Percentiles rank a stretch among this genome's conserved stretches.
Evolutionary conservation across 1,139 yeast species (phyloP).

Genomic region (Lodderomyces oxycetoniae): DNA sequence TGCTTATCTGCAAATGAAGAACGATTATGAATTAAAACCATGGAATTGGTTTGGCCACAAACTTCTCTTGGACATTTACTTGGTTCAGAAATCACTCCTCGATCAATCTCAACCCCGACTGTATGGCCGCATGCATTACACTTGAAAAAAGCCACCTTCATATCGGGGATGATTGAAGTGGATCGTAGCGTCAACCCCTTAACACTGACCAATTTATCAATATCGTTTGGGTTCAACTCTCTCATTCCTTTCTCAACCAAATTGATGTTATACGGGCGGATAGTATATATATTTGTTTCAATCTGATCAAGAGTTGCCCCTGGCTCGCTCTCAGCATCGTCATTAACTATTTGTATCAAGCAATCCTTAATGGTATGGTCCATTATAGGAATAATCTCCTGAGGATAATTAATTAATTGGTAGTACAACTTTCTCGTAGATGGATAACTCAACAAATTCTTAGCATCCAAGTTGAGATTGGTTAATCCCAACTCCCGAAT

Average conservation of each 20-base stretch:
- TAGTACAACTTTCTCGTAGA: slow-evolving; percentile 74
- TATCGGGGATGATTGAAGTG: slow-evolving; percentile 92
- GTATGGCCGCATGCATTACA: slow-evolving; percentile 96
- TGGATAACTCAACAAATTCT: slow-evolving; percentile 71
- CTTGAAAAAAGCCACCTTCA: slow-evolving; percentile 95
- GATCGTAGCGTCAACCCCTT: slow-evolving; percentile 89
- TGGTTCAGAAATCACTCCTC: slow-evolving; percentile 94
- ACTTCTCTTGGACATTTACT: slow-evolving; percentile 83
- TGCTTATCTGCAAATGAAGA: slow-evolving; percentile 94
- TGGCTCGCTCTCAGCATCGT: slow-evolving; percentile 36
- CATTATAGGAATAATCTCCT: slow-evolving; percentile 95
- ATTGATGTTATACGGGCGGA: slow-evolving; percentile 78
- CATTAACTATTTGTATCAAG: slow-evolving; percentile 72
- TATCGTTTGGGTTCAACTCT: slow-evolving; percentile 91
- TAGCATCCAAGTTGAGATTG: slow-evolving; percentile 79
- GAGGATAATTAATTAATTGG: slow-evolving; percentile 89
- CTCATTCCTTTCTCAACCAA: slow-evolving; percentile 75
- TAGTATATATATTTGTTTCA: slow-evolving; percentile 78
- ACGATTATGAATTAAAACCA: slow-evolving; percentile 88
- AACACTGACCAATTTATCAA: slow-evolving; percentile 85
- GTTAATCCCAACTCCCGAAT: slow-evolving; percentile 79
- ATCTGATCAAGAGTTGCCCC: slow-evolving; percentile 51
- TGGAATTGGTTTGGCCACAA: slow-evolving; percentile 82
- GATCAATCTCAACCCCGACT: slow-evolving; percentile 83
- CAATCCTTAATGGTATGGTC: slow-evolving; percentile 93